Evolutionary conservation across 2,329 filamentous ascomycete genomes (phyloP).

Genomic region (Hysterium pulicare): DNA sequence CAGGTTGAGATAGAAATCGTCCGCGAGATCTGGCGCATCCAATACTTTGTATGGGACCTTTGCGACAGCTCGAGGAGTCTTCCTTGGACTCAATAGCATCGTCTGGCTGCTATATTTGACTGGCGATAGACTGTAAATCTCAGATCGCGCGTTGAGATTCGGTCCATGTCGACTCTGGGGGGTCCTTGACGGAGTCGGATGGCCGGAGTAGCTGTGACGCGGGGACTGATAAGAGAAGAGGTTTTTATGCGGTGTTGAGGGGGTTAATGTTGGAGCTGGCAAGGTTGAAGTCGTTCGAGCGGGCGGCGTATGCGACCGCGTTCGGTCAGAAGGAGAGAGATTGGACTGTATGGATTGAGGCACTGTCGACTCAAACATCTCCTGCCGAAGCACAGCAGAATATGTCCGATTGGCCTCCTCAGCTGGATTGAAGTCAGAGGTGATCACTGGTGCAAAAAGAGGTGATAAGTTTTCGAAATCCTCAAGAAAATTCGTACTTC

Average conservation of each 20-base stretch:
- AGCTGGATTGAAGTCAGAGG: conserved; percentile 47
- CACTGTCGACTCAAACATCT: conserved; percentile 87
- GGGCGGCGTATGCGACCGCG: conserved; percentile 77
- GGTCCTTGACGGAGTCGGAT: conserved; percentile 84
- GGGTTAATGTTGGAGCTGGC: conserved; percentile 72
- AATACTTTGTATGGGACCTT: conserved; percentile 98
- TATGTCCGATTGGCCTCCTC: conserved; percentile 96
- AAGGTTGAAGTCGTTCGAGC: conserved; percentile 59
- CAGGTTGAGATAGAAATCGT: conserved; percentile 96
- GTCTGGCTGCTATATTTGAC: conserved; percentile 90
- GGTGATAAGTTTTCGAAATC: too few species aligned
- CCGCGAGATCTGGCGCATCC: conserved; percentile 90
- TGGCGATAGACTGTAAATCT: conserved; percentile 93
- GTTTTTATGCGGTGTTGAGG: conserved; percentile 96
- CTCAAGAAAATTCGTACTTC: conserved; percentile 54
- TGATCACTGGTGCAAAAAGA: background rate
- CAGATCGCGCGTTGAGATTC: conserved; percentile 83
- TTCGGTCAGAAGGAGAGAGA: conserved; percentile 50
- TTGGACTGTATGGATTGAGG: conserved; percentile 71
- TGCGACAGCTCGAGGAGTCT: conserved; percentile 83
- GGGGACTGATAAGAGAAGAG: conserved; percentile 89
- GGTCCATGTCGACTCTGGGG: conserved; percentile 83
- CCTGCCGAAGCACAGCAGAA: conserved; percentile 79
- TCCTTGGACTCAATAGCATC: conserved; percentile 85
- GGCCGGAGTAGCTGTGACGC: conserved; percentile 60